A percentile compares a stretch with the other conserved stretches of the same genome.
These are phyloP conservation scores for Ambispora gerdemannii DNA, from an alignment of 192 early-diverging fungal species.

Conservation along the genomic window DNA sequence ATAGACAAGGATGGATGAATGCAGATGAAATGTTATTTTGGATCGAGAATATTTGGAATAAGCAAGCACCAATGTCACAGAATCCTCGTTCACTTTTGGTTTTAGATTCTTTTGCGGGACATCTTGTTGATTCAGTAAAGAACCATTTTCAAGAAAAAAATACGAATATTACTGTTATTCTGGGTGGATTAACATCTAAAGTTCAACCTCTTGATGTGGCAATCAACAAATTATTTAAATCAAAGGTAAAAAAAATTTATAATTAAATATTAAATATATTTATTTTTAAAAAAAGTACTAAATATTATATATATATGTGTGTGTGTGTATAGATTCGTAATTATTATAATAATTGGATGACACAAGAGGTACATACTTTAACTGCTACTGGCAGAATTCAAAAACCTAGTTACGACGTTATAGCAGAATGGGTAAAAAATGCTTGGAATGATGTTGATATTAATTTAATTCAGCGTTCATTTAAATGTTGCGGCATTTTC, in stretches of 20 bases:
- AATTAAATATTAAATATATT: neutral
- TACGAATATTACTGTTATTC: slow-evolving; percentile 12
- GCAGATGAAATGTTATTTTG: neutral
- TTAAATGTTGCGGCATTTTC: slow-evolving; percentile 16
- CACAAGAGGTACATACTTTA: neutral
- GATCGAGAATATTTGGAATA: too few species aligned
- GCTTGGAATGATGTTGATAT: slow-evolving; percentile 9
- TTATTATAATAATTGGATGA: slow-evolving; percentile 2
- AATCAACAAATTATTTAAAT: slow-evolving; percentile 14
- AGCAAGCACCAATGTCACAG: too few species aligned
- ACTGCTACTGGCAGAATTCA: neutral
- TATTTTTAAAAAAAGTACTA: too few species aligned
- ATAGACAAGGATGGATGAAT: neutral
- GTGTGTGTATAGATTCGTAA: neutral
- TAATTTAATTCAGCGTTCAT: neutral
- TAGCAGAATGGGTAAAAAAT: neutral
- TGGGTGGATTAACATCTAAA: slow-evolving; percentile 14
- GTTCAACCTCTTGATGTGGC: neutral
- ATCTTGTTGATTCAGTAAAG: neutral
- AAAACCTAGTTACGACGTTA: neutral
- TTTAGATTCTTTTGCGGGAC: neutral
- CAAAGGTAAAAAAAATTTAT: neutral
- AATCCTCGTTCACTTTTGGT: neutral
- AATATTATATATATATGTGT: neutral
- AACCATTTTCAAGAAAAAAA: slow-evolving; percentile 14